Evolutionary conservation across 305 asterid genomes (phyloP), one percentile per base, ranked within the genome.

Genomic region (Withania somnifera): DNA sequence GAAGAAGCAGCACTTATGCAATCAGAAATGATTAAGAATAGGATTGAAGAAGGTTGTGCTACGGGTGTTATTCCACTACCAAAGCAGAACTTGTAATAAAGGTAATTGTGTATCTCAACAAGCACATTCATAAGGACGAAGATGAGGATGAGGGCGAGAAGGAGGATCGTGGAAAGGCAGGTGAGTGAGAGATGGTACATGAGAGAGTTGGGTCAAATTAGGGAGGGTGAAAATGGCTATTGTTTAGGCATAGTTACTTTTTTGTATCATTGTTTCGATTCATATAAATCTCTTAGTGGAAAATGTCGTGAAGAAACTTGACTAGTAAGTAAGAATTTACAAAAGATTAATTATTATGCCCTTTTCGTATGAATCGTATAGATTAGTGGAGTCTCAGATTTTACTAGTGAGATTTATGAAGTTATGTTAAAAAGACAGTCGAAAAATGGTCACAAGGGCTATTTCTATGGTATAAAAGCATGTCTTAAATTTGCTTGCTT

Each of bases 11-110:
- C 57, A 3, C 4, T 32, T 15, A 38, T 45, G 28, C 83, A 45
- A 63, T 80, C 83, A 0, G 60, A 80, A 66, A 80, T 66, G 77
- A 61, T 80, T 54, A 80, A 80, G 5, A 80, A 80, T 9, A 80
- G 61, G 83, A 28, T 80, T 1, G 83, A 80, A 19, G 83, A 80
- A 17, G 83, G 38, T 11, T 80, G 47, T 13, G 83, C 58, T 17
- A 11, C 26, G 5, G 6, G 45, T 51, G 83, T 32, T 15, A 80
- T 80, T 66, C 77, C 77, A 1, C 58, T 80, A 2, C 83, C 77
- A 17, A 80, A 14, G 80, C 20, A 47, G 22, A 10, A 81, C 28
- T 4, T 22, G n/a, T 84, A 4, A 75, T 22, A 0, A 77, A 32
- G 11, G 56, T 76, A 30, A 73, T 82, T 3, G 63, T 17, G 22